These are phyloP conservation scores for Agaricus blazei DNA, from an alignment of 768 basidiomycete species.

Conservation along the genomic window DNA sequence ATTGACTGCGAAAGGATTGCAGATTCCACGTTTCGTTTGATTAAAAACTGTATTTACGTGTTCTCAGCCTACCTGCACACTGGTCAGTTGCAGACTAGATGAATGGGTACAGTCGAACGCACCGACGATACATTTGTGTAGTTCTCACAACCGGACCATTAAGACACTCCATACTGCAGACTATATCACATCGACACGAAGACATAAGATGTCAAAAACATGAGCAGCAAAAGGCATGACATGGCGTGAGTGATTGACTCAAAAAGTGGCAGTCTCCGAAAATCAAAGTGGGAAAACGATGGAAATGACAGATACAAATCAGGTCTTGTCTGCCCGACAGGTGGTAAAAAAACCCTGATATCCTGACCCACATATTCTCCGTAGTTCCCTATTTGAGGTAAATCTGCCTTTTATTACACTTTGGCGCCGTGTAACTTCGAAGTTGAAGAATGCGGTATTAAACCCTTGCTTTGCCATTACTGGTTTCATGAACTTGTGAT, in stretches of 20 bases:
- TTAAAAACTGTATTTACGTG: not conserved
- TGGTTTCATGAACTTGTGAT: slow-evolving; percentile 1
- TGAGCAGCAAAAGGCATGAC: not conserved
- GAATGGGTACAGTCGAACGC: not conserved
- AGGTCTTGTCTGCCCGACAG: not conserved
- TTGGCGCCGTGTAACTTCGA: not conserved
- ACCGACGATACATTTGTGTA: not conserved
- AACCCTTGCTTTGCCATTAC: slow-evolving; percentile 2
- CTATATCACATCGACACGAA: not conserved
- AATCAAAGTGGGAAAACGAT: not conserved
- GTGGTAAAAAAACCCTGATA: not conserved
- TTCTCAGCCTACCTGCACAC: not conserved
- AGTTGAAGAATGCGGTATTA: slow-evolving; percentile 3
- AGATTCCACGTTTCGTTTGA: not conserved
- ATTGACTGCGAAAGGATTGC: not conserved
- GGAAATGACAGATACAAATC: not conserved
- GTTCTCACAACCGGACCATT: not conserved
- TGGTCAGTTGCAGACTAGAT: not conserved
- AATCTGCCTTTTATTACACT: not conserved
- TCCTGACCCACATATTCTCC: not conserved
- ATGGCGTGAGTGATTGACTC: too few relatives aligned
- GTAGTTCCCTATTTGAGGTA: not conserved
- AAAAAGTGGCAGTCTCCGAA: too few relatives aligned
- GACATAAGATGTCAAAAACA: not conserved
- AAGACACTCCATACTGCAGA: not conserved